These are phyloP conservation scores for Pleurotus giganteus DNA, from an alignment of 768 basidiomycete genomes.

Conservation along the genomic window DNA sequence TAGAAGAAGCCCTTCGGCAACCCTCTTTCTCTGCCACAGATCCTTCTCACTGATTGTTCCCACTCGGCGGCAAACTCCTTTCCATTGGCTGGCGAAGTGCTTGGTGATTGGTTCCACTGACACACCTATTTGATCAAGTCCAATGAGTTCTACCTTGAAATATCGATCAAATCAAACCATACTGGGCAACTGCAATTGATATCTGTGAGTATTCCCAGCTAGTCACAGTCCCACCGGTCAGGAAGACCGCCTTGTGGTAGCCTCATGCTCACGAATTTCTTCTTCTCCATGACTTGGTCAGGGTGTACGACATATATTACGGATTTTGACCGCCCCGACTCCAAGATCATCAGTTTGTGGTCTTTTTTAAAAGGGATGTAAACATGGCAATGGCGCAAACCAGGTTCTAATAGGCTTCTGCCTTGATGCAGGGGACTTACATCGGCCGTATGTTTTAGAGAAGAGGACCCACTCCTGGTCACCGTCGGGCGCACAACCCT, in stretches of 20 bases:
- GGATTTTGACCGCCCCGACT: neutral
- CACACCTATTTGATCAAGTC: neutral
- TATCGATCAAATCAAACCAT: conserved; percentile 22
- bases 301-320: conserved; percentile 2
- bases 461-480: too few relatives aligned
- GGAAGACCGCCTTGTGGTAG: conserved; percentile 15
- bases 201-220: conserved; percentile 13
- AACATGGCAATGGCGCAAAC: too few relatives aligned
- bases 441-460: too few relatives aligned
- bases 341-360: too few relatives aligned
- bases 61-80: neutral
- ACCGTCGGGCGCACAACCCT: neutral
- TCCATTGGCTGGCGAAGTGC: neutral
- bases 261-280: conserved; percentile 10
- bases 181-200: conserved; percentile 11
- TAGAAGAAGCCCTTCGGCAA: neutral
- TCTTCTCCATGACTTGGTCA: neutral
- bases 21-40: neutral
- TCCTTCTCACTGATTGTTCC: neutral
- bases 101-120: neutral
- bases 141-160: neutral
- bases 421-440: too few relatives aligned
- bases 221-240: conserved; percentile 11
- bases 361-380: too few relatives aligned
- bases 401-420: too few relatives aligned